Base-by-base conservation (phyloP, 129 eudicot species). In the Centrapalus pauciflorus region DNA sequence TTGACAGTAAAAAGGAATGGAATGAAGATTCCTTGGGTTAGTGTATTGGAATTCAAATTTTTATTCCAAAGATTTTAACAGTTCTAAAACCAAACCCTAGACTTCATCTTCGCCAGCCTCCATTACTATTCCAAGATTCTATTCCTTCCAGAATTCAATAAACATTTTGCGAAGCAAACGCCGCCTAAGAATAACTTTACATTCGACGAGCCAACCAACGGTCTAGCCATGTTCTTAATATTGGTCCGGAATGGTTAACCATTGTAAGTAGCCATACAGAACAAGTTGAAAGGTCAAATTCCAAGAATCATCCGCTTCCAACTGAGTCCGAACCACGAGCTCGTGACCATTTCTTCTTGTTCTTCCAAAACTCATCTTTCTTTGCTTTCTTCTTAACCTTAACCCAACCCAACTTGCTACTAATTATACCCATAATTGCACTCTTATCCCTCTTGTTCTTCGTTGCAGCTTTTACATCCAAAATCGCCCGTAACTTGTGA, bases 321-420 rank as follows among this genome's bases (percentile, higher is more conserved):
- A 49, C 78, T 30, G 66, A 28, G 55, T 65, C 65, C 4, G 81
- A 61, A 29, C 80, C 87, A 49, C 73, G 27, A 64, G 27, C 54
- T 58, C 83, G 66, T 35, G 83, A 28, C 66, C 85, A 73, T 25
- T 72, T 82, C 79, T 78, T 87, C 77, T 78, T 87, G 48, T 82
- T 79, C 76, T 91, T 91, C 97, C 97, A 91, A 57, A 93, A 88
- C 80, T 93, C 98, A 19, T 93, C 95, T 67, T 93, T 93, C 81
- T 93, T 88, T 38, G 85, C 78, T 71, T 81, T 88, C 78, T 76
- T 88, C 85, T 89, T 88, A 68, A 73, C 68, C 69, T 84, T 83
- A 74, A 93, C 59, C 83, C 80, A 55, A 19, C 95, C 96, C 84
- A 85, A 74, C 50, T 81, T 85, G 55, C 89, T 88, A 20, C 83